These are phyloP conservation scores for Trichoderma brevicompactum DNA, from an alignment of 2,329 filamentous ascomycete genomes.

Conservation along the genomic window DNA sequence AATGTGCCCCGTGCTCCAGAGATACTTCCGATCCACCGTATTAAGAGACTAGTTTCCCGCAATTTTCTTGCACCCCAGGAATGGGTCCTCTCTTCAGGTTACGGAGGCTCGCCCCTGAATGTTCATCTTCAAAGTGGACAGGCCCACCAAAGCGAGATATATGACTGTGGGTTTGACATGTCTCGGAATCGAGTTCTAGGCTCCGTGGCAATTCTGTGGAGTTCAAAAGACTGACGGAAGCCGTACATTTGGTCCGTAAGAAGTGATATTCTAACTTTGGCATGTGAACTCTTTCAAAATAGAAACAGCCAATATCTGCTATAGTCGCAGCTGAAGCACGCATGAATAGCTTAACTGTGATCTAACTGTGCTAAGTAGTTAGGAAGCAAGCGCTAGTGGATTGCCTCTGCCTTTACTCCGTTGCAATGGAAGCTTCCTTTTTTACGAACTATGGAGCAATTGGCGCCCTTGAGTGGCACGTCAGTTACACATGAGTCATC, in stretches of 20 bases:
- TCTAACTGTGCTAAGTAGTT: not conserved
- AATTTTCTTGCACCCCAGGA: no score
- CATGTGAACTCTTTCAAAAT: no score
- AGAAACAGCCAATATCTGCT: no score
- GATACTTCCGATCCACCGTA: no score
- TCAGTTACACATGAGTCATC: slow-evolving; percentile 18
- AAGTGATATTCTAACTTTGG: not conserved
- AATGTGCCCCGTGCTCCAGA: not conserved
- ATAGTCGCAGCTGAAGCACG: no score
- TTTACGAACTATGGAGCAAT: not conserved
- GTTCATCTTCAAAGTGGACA: not conserved
- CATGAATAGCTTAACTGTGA: not conserved
- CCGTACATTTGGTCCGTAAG: not conserved
- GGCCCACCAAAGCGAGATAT: slow-evolving; percentile 9
- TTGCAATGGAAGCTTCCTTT: not conserved
- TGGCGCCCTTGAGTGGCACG: slow-evolving; percentile 19
- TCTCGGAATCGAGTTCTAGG: slow-evolving; percentile 6
- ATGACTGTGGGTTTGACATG: not conserved
- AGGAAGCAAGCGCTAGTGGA: not conserved
- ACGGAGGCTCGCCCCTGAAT: not conserved
- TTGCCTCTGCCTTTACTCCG: not conserved
- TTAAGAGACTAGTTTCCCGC: no score
- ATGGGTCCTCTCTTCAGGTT: not conserved
- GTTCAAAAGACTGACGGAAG: not conserved
- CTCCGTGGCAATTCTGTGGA: not conserved